A percentile compares a stretch with the other conserved stretches of the same genome.
phyloP scores from a whole-genome alignment of 2,329 filamentous ascomycete species.

The Rutstroemia sp. region DNA sequence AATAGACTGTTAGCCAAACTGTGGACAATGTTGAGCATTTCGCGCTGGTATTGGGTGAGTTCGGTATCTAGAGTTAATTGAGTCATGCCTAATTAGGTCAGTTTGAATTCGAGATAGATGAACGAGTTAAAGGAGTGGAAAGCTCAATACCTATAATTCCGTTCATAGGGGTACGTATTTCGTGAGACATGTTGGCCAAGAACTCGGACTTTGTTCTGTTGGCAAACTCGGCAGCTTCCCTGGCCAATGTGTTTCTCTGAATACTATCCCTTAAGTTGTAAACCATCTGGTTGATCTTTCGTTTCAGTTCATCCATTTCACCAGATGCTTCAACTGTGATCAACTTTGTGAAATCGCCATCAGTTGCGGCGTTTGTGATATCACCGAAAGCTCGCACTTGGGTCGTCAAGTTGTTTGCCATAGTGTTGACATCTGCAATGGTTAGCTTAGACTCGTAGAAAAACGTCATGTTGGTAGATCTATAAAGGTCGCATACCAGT shows the following conservation, averaged over 20 bases:
- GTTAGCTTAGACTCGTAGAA: not conserved
- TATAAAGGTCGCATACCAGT: conserved; percentile 41
- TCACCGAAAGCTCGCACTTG: conserved; percentile 97
- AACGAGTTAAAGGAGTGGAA: too few species aligned
- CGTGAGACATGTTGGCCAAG: conserved; percentile 97
- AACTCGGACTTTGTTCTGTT: conserved; percentile 99
- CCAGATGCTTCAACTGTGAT: conserved; percentile 96
- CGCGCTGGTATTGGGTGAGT: conserved; percentile 87
- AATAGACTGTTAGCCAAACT: conserved; percentile 92
- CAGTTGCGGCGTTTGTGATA: conserved; percentile 95
- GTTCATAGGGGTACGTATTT: conserved; percentile 73
- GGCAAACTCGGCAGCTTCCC: conserved; percentile 90
- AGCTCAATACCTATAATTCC: conserved; percentile 25
- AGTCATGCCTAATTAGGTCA: conserved; percentile 49
- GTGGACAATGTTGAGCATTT: conserved; percentile 98
- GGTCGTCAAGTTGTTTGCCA: conserved; percentile 68
- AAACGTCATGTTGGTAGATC: not conserved
- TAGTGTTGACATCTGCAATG: conserved; percentile 27
- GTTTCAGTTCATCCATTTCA: conserved; percentile 98
- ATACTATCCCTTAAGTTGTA: conserved; percentile 93
- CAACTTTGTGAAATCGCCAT: conserved; percentile 93
- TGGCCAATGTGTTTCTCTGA: conserved; percentile 89
- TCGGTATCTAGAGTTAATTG: conserved; percentile 93
- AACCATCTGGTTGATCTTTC: conserved; percentile 99
- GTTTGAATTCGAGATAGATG: too few species aligned